Evolutionary conservation across 2,329 filamentous ascomycete genomes (phyloP).

Genomic region (Malbranchea zuffiana): DNA sequence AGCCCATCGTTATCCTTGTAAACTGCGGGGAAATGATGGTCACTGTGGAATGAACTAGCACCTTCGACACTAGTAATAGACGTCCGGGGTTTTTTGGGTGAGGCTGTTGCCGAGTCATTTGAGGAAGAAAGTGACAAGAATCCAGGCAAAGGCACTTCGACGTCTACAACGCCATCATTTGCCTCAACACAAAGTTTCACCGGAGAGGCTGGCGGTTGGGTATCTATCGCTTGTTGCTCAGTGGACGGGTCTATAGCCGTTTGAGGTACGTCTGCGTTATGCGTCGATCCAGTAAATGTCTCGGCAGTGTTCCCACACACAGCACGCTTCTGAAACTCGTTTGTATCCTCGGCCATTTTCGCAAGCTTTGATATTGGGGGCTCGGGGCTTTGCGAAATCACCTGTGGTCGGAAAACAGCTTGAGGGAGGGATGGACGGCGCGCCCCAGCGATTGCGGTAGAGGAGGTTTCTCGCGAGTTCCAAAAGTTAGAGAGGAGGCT

Average conservation of each 20-base stretch:
- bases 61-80: slow-evolving; percentile 45
- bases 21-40: slow-evolving; percentile 22
- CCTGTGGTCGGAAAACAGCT: too few relatives aligned
- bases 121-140: slow-evolving; percentile 39
- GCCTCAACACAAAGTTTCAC: slow-evolving; percentile 44
- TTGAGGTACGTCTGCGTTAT: background rate
- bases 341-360: slow-evolving; percentile 1
- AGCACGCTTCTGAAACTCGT: background rate
- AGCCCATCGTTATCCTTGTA: slow-evolving; percentile 34
- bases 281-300: background rate
- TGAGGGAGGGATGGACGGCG: slow-evolving; percentile 12
- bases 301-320: background rate
- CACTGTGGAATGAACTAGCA: slow-evolving; percentile 35
- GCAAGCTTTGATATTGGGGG: background rate
- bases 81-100: slow-evolving; percentile 33
- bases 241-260: background rate
- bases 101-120: slow-evolving; percentile 36
- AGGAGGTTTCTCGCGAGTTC: slow-evolving; percentile 41
- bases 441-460: slow-evolving; percentile 30
- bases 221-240: slow-evolving; percentile 1
- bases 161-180: slow-evolving; percentile 49
- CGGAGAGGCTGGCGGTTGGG: slow-evolving; percentile 31
- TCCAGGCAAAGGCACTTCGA: slow-evolving; percentile 46
- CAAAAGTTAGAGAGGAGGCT: slow-evolving; percentile 47
- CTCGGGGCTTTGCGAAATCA: background rate